Base-by-base conservation (phyloP, 1,284 basidiomycete genomes). In the Puccinia novopanici region DNA sequence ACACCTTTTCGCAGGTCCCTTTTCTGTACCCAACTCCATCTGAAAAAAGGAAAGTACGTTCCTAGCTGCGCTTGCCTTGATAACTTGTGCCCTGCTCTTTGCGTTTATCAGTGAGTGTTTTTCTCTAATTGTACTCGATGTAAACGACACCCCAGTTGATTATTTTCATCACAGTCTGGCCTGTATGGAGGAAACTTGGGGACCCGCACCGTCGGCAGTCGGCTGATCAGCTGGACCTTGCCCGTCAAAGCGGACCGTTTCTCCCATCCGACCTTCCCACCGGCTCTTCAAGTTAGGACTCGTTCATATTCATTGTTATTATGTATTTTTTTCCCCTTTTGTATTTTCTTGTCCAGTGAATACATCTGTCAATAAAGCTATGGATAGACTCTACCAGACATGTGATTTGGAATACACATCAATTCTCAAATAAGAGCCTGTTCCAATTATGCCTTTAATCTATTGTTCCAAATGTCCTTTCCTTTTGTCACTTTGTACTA, bases 41-140 rank as follows among this genome's bases (percentile, higher is more conserved):
- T 67, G 19, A n/a, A n/a, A n/a, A n/a, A 67, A 45, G 17, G 37
- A 8, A n/a, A 48, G 22, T 48, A n/a, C 42, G 45, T 48, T 27
- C 34, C 27, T 24, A 67, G 63, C n/a, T 15, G 40, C 63, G 24
- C 40, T 67, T 15, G 19, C 48, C 42, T 40, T 27, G 4, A 45
- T 67, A 22, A 45, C 13, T 6, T 15, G 12, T 67, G 8, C 37
- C 17, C 40, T 67, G n/a, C 63, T 67, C 37, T n/a, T n/a, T 40
- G 63, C 42, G 63, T 67, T 67, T 67, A 42, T 67, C 22, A 22
- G 63, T 67, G n/a, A 67, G 63, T 67, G 2, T 24, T 67, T 67
- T 45, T 45, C 37, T 27, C 3, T 24, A 67, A 45, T 67, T 22
- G 27, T 42, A 48, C 6, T 3, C 19, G 9, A 19, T 27, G 8